Base-by-base conservation (phyloP, 1,284 basidiomycete species). In the Cutaneotrichosporon dermatis region DNA sequence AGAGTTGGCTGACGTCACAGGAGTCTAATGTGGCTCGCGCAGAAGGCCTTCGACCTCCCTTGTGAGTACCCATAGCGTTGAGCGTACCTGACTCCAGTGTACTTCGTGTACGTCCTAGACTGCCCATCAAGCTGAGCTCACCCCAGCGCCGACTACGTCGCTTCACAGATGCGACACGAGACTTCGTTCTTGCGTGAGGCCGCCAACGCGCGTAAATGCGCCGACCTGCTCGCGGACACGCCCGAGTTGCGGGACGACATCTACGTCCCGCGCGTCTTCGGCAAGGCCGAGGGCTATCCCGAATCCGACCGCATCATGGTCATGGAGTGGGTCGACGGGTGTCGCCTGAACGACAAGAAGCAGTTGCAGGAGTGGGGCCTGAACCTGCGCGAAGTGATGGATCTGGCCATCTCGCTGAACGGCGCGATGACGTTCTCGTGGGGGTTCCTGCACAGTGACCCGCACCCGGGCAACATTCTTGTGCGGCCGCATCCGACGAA, bases 351-450 rank as follows among this genome's bases (percentile, higher is more conserved):
- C 63, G 89, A 93, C 72, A 83, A 83, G 42, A 75, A 70, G 36
- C 70, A 74, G 54, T 67, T 80, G 36, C 75, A 75, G 51, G 69
- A 63, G 36, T 78, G 71, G 77, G 73, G 68, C 5, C 67, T 81
- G 45, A 74, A 73, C 7, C 78, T 85, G 12, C 80, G 83, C 59
- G 82, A 84, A 39, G 75, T 76, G 1, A 79, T 79, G 77, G 77
- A 79, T 57, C 67, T 78, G 8, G 73, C 74, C 3, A 78, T 79
- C 45, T 66, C 87, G 57, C 85, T 85, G 13, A 90, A 90, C 83
- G 85, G 89, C 33, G 88, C 90, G 58, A 82, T 92, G 80, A 91
- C 92, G 71, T 95, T 94, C 74, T 84, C 83, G 61, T 94, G 88
- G 88, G 91, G 91, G 5, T 92, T 87, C 82, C 85, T 90, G 61